These are phyloP conservation scores for Ammopiptanthus mongolicus DNA, from an alignment of 306 rosid genomes.

Conservation along the genomic window DNA sequence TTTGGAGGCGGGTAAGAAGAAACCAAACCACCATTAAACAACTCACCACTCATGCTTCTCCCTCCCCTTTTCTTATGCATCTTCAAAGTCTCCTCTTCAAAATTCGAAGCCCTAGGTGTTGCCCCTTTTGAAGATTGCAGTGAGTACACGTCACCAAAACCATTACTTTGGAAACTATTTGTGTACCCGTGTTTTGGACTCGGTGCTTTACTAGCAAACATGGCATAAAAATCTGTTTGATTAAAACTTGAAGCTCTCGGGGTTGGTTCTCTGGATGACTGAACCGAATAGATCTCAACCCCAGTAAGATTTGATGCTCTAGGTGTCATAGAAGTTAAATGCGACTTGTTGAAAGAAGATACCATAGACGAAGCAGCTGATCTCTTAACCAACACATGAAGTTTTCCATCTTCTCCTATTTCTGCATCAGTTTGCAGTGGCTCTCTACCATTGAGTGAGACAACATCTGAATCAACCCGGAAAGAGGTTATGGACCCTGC, in stretches of 20 bases:
- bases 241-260: conserved; percentile 84
- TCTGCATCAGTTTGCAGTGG: conserved; percentile 64
- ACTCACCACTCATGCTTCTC: conserved; percentile 72
- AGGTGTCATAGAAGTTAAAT: conserved; percentile 64
- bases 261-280: conserved; percentile 78
- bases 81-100: conserved; percentile 73
- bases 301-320: conserved; percentile 81
- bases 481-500: conserved; percentile 79
- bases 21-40: conserved; percentile 45
- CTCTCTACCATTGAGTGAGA: conserved; percentile 73
- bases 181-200: conserved; percentile 77
- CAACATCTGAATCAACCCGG: conserved; percentile 69
- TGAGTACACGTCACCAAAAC: conserved; percentile 51
- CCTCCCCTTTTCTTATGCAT: conserved; percentile 53
- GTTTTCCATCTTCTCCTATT: conserved; percentile 81
- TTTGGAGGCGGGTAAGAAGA: conserved; percentile 68
- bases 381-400: conserved; percentile 66
- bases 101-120: conserved; percentile 70
- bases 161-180: conserved; percentile 47
- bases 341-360: conserved; percentile 71
- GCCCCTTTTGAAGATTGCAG: conserved; percentile 67
- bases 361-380: conserved; percentile 61
- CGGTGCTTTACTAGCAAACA: conserved; percentile 81
- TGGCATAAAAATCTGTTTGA: conserved; percentile 73
- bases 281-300: conserved; percentile 82